Conservation (phyloP, 2,329 filamentous ascomycete species). For the Colletotrichum sp. region DNA sequence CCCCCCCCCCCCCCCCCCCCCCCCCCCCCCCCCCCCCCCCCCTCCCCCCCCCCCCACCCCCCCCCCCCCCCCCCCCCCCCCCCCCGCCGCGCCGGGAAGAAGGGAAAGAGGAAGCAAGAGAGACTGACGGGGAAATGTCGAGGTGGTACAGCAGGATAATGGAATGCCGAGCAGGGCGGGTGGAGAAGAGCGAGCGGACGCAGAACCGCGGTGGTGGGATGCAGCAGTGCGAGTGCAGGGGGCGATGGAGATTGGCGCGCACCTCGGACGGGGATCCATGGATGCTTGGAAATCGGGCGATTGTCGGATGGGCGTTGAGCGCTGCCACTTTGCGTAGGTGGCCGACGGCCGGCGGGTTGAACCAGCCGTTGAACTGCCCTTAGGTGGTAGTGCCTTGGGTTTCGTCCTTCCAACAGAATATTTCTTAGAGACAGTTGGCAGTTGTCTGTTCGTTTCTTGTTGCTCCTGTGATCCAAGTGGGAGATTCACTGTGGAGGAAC, state of each 20-base stretch:
- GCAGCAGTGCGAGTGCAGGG: neutral
- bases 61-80: no score
- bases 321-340: neutral
- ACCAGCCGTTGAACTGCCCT: neutral
- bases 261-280: constrained; percentile 6
- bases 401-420: neutral
- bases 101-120: neutral
- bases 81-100: no score
- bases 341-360: neutral
- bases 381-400: neutral
- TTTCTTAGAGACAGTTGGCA: neutral
- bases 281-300: constrained; percentile 21
- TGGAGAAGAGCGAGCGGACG: constrained; percentile 17
- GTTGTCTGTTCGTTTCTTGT: neutral
- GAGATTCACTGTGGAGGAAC: neutral
- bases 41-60: no score
- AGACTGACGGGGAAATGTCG: neutral
- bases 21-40: no score
- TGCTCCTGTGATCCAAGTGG: neutral
- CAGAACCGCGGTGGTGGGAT: constrained; percentile 20
- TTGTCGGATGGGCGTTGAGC: constrained; percentile 12
- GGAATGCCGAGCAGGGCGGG: constrained; percentile 16
- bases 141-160: constrained; percentile 3
- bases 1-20: no score
- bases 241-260: neutral